phyloP scores from a whole-genome alignment of 2,329 filamentous ascomycete species.

The Harringtonia aguacate region DNA sequence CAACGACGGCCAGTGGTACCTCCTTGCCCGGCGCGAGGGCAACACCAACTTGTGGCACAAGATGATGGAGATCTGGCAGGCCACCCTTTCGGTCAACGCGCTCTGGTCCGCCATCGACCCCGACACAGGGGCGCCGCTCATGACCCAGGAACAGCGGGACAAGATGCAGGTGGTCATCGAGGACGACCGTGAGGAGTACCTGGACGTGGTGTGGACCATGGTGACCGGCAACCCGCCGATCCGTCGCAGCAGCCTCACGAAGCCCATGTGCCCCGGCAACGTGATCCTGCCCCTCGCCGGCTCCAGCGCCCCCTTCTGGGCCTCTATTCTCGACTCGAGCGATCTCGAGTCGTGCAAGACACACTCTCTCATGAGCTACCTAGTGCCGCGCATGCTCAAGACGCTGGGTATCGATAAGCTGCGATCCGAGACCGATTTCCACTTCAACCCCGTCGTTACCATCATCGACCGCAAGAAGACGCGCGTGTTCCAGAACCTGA shows the following conservation, averaged over 20 bases:
- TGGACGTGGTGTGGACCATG: background rate
- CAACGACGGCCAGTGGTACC: conserved; percentile 12
- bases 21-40: conserved; percentile 16
- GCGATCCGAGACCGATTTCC: background rate
- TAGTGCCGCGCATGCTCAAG: background rate
- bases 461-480: conserved; percentile 13
- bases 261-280: conserved; percentile 10
- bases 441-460: conserved; percentile 10
- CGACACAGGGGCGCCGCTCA: conserved; percentile 11
- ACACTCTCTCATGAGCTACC: conserved; percentile 1
- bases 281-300: conserved; percentile 29
- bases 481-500: conserved; percentile 14
- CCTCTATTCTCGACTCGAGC: conserved; percentile 18
- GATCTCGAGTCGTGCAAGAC: background rate
- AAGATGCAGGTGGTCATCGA: conserved; percentile 14
- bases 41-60: conserved; percentile 19
- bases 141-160: conserved; percentile 10
- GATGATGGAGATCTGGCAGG: conserved; percentile 19
- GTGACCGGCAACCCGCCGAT: background rate
- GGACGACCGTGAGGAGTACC: conserved; percentile 2
- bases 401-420: background rate
- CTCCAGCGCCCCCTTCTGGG: conserved; percentile 30
- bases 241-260: background rate
- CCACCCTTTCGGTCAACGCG: conserved; percentile 14
- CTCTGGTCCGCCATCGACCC: conserved; percentile 13